A percentile compares a stretch with the other conserved stretches of the same genome.
phyloP scores from a whole-genome alignment of 305 asterid genomes.

The Fraxinus greggii region DNA sequence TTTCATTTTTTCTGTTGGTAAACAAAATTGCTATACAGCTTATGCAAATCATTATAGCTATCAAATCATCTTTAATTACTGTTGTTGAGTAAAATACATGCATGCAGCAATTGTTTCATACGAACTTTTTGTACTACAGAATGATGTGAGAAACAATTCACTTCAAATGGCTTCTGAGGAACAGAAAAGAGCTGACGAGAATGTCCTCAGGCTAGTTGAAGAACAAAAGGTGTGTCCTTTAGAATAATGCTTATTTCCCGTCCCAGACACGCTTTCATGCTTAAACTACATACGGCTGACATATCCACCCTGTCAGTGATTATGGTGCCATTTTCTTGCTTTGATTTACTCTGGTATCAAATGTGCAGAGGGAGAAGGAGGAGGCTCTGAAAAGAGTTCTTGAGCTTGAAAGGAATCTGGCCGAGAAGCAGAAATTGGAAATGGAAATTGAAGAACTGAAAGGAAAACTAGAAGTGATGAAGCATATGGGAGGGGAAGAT shows the following conservation, averaged over 20 bases:
- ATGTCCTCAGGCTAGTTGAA: constrained; percentile 66
- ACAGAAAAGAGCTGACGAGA: constrained; percentile 62
- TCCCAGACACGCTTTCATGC: background rate
- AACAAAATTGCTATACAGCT: background rate
- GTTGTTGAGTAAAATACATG: background rate
- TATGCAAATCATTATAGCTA: background rate
- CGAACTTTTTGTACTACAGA: constrained; percentile 37
- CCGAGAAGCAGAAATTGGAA: constrained; percentile 75
- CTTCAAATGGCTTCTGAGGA: constrained; percentile 72
- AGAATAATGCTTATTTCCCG: constrained; percentile 4
- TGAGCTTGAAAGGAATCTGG: constrained; percentile 66
- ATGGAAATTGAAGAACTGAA: constrained; percentile 71
- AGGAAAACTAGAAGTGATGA: constrained; percentile 74
- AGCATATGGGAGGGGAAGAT: constrained; percentile 70
- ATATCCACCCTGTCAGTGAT: background rate
- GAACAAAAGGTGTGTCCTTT: constrained; percentile 52
- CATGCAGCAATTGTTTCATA: constrained; percentile 3
- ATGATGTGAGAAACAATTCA: constrained; percentile 56
- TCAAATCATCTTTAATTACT: constrained; percentile 3
- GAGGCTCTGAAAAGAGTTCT: constrained; percentile 59
- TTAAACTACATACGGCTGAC: background rate
- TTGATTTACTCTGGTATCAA: constrained; percentile 16
- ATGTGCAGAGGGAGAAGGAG: constrained; percentile 77
- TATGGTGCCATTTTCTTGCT: constrained; percentile 13
- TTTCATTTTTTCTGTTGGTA: background rate